Conservation (phyloP, 768 basidiomycete species). For the Leccinum variicolor region DNA sequence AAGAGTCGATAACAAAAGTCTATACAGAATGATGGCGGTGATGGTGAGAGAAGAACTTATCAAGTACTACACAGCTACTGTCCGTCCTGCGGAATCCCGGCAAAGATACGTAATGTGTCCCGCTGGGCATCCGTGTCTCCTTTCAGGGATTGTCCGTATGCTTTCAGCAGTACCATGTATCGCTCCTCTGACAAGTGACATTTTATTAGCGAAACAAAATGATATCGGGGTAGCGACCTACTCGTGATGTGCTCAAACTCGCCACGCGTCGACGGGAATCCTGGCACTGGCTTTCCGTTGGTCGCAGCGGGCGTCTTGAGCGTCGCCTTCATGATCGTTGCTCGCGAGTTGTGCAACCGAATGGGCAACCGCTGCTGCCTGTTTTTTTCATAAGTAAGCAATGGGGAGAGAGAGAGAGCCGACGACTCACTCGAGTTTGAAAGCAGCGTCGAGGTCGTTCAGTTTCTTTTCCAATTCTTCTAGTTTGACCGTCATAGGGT, state of each 20-base stretch:
- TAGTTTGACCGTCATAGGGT: conserved; percentile 18
- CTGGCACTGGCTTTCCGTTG: conserved; percentile 34
- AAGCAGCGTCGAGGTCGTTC: conserved; percentile 26
- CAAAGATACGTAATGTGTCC: conserved; percentile 36
- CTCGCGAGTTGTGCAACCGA: conserved; percentile 34
- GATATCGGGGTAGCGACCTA: conserved; percentile 2
- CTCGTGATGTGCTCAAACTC: conserved; percentile 47
- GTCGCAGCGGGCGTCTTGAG: conserved; percentile 30
- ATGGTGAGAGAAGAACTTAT: too few relatives aligned
- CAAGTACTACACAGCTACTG: not conserved
- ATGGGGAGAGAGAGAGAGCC: too few relatives aligned
- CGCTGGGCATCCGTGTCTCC: conserved; percentile 41
- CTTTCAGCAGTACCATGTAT: conserved; percentile 36
- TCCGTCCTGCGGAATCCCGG: conserved; percentile 32
- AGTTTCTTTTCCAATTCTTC: conserved; percentile 37
- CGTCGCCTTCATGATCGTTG: conserved; percentile 30
- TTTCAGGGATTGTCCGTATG: conserved; percentile 31
- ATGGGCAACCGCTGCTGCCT: conserved; percentile 38
- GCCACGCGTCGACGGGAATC: conserved; percentile 38
- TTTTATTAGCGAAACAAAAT: not conserved
- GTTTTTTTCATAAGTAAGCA: too few relatives aligned
- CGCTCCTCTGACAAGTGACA: conserved; percentile 35
- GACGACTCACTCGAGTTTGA: conserved; percentile 33
- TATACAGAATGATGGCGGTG: not conserved
- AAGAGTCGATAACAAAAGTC: not conserved